phyloP scores from a whole-genome alignment of 2,329 filamentous ascomycete species.

The Neoscytalidium dimidiatum region DNA sequence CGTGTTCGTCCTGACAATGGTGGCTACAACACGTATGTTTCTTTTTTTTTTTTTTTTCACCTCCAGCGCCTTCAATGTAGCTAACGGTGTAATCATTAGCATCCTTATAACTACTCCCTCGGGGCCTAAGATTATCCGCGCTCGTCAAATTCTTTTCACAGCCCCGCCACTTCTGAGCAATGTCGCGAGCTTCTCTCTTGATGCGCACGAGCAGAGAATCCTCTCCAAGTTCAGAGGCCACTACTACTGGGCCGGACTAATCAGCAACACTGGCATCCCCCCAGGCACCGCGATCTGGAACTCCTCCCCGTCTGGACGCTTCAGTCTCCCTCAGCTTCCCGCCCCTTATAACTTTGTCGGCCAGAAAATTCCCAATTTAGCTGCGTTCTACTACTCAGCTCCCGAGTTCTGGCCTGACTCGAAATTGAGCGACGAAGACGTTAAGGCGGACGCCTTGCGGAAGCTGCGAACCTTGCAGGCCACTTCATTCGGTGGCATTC shows the following conservation, averaged over 20 bases:
- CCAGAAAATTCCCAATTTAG: background rate
- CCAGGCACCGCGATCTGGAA: background rate
- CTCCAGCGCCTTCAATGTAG: background rate
- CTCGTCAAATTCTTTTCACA: background rate
- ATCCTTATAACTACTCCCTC: background rate
- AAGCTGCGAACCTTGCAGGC: background rate
- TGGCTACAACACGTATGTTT: background rate
- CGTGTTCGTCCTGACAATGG: background rate
- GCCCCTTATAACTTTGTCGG: background rate
- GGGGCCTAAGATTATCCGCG: background rate
- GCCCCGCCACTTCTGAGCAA: background rate
- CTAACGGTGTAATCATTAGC: background rate
- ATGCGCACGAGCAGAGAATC: background rate
- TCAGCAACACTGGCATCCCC: background rate
- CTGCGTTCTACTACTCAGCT: background rate
- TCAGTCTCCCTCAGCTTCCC: background rate
- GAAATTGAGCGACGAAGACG: background rate
- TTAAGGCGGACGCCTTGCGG: background rate
- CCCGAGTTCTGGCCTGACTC: background rate
- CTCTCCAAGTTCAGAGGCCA: background rate
- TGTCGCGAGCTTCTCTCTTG: background rate
- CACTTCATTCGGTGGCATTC: background rate
- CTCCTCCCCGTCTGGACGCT: background rate
- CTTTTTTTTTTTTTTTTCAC: no score
- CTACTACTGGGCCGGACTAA: background rate